Evolutionary conservation across 2,329 filamentous ascomycete genomes (phyloP), one percentile per base, ranked within the genome.

Genomic region (Aureobasidium sp.): DNA sequence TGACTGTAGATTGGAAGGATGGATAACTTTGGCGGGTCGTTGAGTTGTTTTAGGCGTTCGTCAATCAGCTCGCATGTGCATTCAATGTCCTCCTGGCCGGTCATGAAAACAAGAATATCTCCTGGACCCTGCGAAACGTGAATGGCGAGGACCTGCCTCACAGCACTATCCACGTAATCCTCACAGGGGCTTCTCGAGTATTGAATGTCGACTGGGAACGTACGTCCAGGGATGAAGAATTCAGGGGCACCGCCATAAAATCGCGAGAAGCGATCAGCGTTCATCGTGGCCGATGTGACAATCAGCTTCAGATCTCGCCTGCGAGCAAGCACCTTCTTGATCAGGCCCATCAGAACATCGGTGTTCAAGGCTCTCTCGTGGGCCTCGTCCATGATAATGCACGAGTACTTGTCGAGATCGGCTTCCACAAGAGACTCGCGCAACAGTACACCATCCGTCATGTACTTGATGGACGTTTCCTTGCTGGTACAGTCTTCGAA

Each of bases 341-440:
- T 93, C 29, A 99, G 77, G 0, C 94, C 94, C 89, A 99, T 96
- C 15, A 99, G 77, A 19, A 99, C 93, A 73, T 99, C 94, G 0
- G 94, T 99, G 70, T 99, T 97, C 53, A 99, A 77, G 1, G 94
- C 93, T 72, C 94, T 84, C 74, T 99, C 94, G 80, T 99, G 94
- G 4, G 94, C 95, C 77, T 99, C 94, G 71, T 99, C 94, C 94
- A 99, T 99, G 74, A 99, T 99, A 68, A 99, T 91, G 71, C 92
- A 96, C 15, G 93, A 96, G 72, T 99, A 99, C 65, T 90, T 89
- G 73, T 97, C 94, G 47, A 99, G 79, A 71, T 99, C 93, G 7
- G 88, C 84, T 73, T 97, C 93, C 62, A 91, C 92, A 11, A 99
- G 80, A 6, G 91, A 96, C 70, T 99, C 95, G 76, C 94, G 84